These are phyloP conservation scores for Vaccinium macrocarpon DNA, from an alignment of 148 eudicot genomes.

Conservation along the genomic window DNA sequence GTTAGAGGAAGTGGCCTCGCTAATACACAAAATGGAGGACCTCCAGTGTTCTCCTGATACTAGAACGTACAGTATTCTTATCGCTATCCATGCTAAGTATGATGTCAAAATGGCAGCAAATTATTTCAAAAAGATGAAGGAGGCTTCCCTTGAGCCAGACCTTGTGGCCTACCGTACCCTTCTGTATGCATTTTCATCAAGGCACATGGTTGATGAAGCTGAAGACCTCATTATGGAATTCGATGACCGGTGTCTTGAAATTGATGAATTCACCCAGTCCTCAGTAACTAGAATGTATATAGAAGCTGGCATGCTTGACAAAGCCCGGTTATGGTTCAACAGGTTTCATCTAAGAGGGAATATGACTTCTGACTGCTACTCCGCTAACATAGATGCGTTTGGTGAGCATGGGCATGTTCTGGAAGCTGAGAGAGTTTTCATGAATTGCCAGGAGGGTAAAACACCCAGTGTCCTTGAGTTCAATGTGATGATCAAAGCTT, in stretches of 20 bases:
- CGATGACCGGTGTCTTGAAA: conserved; percentile 62
- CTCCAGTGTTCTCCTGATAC: conserved; percentile 67
- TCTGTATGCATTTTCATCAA: conserved; percentile 73
- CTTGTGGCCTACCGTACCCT: conserved; percentile 83
- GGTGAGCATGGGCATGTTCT: conserved; percentile 69
- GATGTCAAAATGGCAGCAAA: conserved; percentile 59
- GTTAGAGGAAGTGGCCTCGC: conserved; percentile 54
- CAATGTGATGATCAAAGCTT: conserved; percentile 94
- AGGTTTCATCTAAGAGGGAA: conserved; percentile 66
- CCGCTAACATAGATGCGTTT: conserved; percentile 91
- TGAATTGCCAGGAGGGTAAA: conserved; percentile 51
- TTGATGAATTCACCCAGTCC: conserved; percentile 87
- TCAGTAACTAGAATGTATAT: conserved; percentile 87
- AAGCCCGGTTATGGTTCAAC: conserved; percentile 76
- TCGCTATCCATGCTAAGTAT: conserved; percentile 69
- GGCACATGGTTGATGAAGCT: conserved; percentile 81
- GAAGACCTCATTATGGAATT: conserved; percentile 70
- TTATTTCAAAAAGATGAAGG: conserved; percentile 69
- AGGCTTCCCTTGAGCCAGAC: conserved; percentile 65
- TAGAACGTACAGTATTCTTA: conserved; percentile 87
- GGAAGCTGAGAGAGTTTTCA: conserved; percentile 75
- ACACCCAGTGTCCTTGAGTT: conserved; percentile 57
- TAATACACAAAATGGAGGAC: conserved; percentile 68
- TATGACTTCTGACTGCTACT: conserved; percentile 81
- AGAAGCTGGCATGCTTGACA: conserved; percentile 71